These are phyloP conservation scores for Vachellia collinsii DNA, from an alignment of 306 rosid species.

Conservation along the genomic window DNA sequence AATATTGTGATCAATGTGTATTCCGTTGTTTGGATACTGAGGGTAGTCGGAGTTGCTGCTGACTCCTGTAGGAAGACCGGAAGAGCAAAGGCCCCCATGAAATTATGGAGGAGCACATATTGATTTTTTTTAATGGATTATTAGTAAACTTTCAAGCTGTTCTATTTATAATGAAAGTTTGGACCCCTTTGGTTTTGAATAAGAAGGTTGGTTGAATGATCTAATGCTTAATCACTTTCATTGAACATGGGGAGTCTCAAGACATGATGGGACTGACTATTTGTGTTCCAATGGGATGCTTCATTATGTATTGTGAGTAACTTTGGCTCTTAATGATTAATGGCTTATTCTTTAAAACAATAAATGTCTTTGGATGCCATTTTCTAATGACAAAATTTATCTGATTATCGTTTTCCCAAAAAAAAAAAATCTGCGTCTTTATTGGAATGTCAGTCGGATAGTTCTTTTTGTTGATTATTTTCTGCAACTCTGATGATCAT, in stretches of 20 bases:
- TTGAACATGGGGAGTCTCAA: slow-evolving; percentile 12
- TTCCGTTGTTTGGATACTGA: slow-evolving; percentile 11
- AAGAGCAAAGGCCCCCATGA: background rate
- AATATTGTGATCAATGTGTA: slow-evolving; percentile 11
- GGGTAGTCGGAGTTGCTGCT: slow-evolving; percentile 9
- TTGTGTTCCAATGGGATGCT: slow-evolving; percentile 27
- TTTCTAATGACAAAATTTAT: slow-evolving; percentile 3
- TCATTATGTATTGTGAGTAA: background rate
- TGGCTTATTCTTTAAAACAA: background rate
- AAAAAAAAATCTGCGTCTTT: background rate
- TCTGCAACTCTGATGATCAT: background rate
- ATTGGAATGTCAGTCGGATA: slow-evolving; percentile 13
- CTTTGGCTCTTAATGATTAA: slow-evolving; percentile 2
- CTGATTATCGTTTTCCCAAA: background rate
- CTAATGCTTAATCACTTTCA: slow-evolving; percentile 7
- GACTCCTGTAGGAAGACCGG: background rate
- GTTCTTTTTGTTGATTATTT: slow-evolving; percentile 8
- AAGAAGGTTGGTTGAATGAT: slow-evolving; percentile 16
- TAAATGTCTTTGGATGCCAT: slow-evolving; percentile 17
- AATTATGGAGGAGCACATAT: background rate
- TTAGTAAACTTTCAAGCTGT: background rate
- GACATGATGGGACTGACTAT: slow-evolving; percentile 2
- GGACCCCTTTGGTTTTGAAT: background rate
- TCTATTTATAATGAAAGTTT: slow-evolving; percentile 1
- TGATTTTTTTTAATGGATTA: background rate